Conservation (phyloP, 345 rosid genomes). For the Aurinia saxatilis region DNA sequence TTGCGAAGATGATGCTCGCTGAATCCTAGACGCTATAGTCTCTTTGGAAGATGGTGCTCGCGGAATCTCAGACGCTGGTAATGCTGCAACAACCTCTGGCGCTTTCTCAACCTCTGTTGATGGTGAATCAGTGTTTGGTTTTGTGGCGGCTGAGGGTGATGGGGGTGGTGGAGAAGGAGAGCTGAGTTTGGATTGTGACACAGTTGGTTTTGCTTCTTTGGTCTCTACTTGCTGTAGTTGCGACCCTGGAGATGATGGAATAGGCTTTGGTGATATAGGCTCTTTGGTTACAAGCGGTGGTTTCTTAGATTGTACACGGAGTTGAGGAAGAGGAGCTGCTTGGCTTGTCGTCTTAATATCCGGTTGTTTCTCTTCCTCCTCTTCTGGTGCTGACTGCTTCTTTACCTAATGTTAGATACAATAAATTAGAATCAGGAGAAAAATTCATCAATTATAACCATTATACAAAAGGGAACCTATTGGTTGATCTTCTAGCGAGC, state of each 20-base stretch:
- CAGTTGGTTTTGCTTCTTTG: slow-evolving; percentile 22
- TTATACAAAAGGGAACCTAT: neutral
- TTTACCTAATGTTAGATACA: slow-evolving; percentile 30
- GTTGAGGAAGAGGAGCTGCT: slow-evolving; percentile 11
- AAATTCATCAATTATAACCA: neutral
- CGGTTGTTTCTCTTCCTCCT: slow-evolving; percentile 20
- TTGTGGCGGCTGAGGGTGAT: slow-evolving; percentile 12
- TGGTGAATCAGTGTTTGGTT: slow-evolving; percentile 18
- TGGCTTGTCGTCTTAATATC: slow-evolving; percentile 17
- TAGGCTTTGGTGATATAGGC: slow-evolving; percentile 28
- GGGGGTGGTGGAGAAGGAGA: slow-evolving; percentile 16
- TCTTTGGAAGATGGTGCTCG: slow-evolving; percentile 39
- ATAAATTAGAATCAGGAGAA: neutral
- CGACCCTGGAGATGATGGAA: slow-evolving; percentile 6
- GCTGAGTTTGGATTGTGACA: slow-evolving; percentile 19
- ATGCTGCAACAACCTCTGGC: slow-evolving; percentile 35
- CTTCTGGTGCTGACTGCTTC: slow-evolving; percentile 23
- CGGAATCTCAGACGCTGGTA: slow-evolving; percentile 34
- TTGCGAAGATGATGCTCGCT: slow-evolving; percentile 33
- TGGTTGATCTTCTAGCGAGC: neutral
- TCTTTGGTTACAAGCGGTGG: slow-evolving; percentile 23
- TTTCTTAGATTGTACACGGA: slow-evolving; percentile 15
- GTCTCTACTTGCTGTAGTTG: slow-evolving; percentile 18
- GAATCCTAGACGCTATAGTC: slow-evolving; percentile 30
- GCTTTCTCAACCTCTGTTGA: slow-evolving; percentile 37